Evolutionary conservation across 164 flowering plant species (phyloP).

Genomic region (Euptelea pleiosperma): DNA sequence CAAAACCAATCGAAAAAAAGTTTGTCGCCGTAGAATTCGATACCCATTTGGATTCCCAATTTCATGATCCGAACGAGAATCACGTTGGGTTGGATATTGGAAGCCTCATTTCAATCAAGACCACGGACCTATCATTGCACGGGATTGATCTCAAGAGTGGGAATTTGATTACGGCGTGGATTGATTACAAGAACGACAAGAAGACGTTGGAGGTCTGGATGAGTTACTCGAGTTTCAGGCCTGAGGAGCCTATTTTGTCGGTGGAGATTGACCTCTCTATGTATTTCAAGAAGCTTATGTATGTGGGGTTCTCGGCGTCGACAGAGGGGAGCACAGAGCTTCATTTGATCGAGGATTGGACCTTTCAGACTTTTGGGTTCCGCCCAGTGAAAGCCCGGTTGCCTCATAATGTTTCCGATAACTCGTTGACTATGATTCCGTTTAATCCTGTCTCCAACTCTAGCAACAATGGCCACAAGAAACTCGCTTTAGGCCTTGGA

Average conservation of each 20-base stretch:
- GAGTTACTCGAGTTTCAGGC: slow-evolving; percentile 57
- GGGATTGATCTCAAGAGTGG: slow-evolving; percentile 75
- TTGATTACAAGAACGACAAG: slow-evolving; percentile 53
- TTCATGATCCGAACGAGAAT: slow-evolving; percentile 61
- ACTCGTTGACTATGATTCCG: slow-evolving; percentile 32
- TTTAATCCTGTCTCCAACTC: slow-evolving; percentile 27
- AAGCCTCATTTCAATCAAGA: slow-evolving; percentile 49
- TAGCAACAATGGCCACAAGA: slow-evolving; percentile 23
- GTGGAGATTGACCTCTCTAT: slow-evolving; percentile 53
- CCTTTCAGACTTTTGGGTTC: slow-evolving; percentile 54
- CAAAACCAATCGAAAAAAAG: slow-evolving; percentile 41
- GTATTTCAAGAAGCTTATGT: slow-evolving; percentile 47
- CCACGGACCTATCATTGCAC: slow-evolving; percentile 30
- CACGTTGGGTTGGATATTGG: slow-evolving; percentile 80
- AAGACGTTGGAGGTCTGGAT: slow-evolving; percentile 52
- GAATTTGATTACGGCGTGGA: slow-evolving; percentile 66
- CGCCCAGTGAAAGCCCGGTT: slow-evolving; percentile 26
- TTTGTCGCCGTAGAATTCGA: slow-evolving; percentile 85
- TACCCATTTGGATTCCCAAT: slow-evolving; percentile 50
- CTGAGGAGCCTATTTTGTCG: slow-evolving; percentile 41
- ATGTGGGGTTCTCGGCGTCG: slow-evolving; percentile 78
- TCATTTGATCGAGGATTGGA: slow-evolving; percentile 66
- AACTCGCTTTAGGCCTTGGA: slow-evolving; percentile 54
- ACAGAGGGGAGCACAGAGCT: slow-evolving; percentile 87
- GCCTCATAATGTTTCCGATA: slow-evolving; percentile 67